Evolutionary conservation across 768 basidiomycete genomes (phyloP).

Genomic region (Trametes meyenii): DNA sequence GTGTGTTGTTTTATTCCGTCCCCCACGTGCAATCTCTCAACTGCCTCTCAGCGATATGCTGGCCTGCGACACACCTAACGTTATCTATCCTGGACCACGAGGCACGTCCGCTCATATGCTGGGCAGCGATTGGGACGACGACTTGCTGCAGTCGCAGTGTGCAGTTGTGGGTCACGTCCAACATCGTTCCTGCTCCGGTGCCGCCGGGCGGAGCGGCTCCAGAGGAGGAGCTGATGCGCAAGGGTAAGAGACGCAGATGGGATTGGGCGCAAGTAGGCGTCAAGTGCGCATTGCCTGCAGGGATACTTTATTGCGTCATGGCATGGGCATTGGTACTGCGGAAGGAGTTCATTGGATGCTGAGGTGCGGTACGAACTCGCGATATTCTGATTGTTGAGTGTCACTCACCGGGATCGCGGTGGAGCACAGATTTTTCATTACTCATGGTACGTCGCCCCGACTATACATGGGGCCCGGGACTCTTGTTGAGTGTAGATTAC

Average conservation of each 20-base stretch:
- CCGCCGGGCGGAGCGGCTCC: slow-evolving; percentile 11
- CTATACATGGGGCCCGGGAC: no score
- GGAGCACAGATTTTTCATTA: no score
- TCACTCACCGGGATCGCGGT: no score
- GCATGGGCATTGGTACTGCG: slow-evolving; percentile 62
- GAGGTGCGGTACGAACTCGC: background rate
- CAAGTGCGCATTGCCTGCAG: slow-evolving; percentile 75
- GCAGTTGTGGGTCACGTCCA: slow-evolving; percentile 96
- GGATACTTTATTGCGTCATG: slow-evolving; percentile 76
- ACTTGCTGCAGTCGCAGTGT: slow-evolving; percentile 82
- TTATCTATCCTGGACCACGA: slow-evolving; percentile 71
- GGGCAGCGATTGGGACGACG: slow-evolving; percentile 89
- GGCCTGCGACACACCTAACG: slow-evolving; percentile 90
- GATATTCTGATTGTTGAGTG: no score
- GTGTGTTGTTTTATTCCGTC: slow-evolving; percentile 8
- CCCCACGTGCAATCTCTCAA: background rate
- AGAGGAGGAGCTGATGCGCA: slow-evolving; percentile 26
- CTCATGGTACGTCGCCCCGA: no score
- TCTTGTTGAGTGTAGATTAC: no score
- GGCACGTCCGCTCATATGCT: slow-evolving; percentile 78
- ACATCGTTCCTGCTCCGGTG: slow-evolving; percentile 49
- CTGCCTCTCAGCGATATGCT: slow-evolving; percentile 73
- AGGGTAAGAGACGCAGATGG: slow-evolving; percentile 61
- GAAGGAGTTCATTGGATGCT: slow-evolving; percentile 37
- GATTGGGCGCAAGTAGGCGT: slow-evolving; percentile 75